Percentiles rank a stretch among this genome's conserved stretches.
Evolutionary conservation across 129 eudicot species (phyloP).

Genomic region (Flaveria robusta): DNA sequence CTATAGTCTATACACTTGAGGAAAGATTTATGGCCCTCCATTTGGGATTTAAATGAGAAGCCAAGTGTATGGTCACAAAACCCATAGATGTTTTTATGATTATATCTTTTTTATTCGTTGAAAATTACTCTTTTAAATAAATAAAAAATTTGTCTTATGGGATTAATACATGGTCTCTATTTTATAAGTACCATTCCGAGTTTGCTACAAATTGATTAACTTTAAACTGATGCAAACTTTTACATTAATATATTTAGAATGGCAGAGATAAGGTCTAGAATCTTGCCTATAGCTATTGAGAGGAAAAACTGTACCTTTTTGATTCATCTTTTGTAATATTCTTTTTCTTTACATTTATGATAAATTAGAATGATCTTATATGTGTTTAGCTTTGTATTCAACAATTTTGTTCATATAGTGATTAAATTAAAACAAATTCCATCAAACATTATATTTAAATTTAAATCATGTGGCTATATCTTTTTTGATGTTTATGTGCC

Average conservation of each 20-base stretch:
- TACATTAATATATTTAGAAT: slow-evolving; percentile 20
- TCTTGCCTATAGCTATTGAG: slow-evolving; percentile 20
- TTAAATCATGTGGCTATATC: background rate
- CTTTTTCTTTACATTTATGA: slow-evolving; percentile 5
- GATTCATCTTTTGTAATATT: slow-evolving; percentile 7
- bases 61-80: slow-evolving; percentile 43
- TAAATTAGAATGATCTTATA: slow-evolving; percentile 17
- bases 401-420: background rate
- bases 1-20: slow-evolving; percentile 92
- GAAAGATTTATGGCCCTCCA: slow-evolving; percentile 94
- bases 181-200: slow-evolving; percentile 4
- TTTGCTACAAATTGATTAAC: slow-evolving; percentile 15
- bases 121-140: background rate
- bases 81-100: slow-evolving; percentile 22
- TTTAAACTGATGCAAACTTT: slow-evolving; percentile 19
- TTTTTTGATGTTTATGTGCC: background rate
- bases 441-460: too few relatives aligned
- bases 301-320: slow-evolving; percentile 19
- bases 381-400: slow-evolving; percentile 8
- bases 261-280: slow-evolving; percentile 12
- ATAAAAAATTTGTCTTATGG: slow-evolving; percentile 2
- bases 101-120: background rate
- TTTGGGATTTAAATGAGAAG: slow-evolving; percentile 93
- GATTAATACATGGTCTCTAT: slow-evolving; percentile 8
- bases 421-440: background rate